phyloP scores from a whole-genome alignment of 1,284 basidiomycete genomes.

The Spongiforma sp. region DNA sequence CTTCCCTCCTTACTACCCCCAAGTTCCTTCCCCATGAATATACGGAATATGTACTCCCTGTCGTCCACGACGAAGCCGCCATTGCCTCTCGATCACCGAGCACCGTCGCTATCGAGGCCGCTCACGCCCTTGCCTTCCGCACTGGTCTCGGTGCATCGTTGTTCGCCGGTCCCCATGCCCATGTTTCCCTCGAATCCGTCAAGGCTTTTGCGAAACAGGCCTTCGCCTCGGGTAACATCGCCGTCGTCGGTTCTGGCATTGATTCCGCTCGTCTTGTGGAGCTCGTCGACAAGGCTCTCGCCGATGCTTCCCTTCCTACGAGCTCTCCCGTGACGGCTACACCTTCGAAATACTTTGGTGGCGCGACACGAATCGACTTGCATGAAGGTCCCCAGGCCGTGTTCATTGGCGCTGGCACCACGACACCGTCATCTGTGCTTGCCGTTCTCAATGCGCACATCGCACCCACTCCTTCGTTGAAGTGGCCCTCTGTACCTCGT shows the following conservation, averaged over 20 bases:
- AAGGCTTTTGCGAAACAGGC: slow-evolving; percentile 73
- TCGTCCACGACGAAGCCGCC: slow-evolving; percentile 72
- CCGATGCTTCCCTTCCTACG: slow-evolving; percentile 48
- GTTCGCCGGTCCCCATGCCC: slow-evolving; percentile 75
- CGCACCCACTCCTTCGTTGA: slow-evolving; percentile 74
- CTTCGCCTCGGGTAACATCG: slow-evolving; percentile 81
- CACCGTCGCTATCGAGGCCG: slow-evolving; percentile 77
- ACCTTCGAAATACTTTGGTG: slow-evolving; percentile 79
- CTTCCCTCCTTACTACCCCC: slow-evolving; percentile 82
- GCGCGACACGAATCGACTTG: slow-evolving; percentile 76
- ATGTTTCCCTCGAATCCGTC: slow-evolving; percentile 71
- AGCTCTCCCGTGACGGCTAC: slow-evolving; percentile 45
- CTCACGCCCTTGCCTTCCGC: slow-evolving; percentile 91
- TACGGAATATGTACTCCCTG: slow-evolving; percentile 83
- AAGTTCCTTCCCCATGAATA: slow-evolving; percentile 89
- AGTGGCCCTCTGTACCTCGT: slow-evolving; percentile 75
- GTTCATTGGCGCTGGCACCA: slow-evolving; percentile 82
- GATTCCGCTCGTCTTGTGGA: slow-evolving; percentile 70
- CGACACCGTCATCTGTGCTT: slow-evolving; percentile 71
- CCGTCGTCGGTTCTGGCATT: slow-evolving; percentile 87
- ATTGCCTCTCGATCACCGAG: slow-evolving; percentile 67
- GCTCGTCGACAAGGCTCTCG: slow-evolving; percentile 76
- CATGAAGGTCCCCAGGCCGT: slow-evolving; percentile 73
- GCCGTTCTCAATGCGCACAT: slow-evolving; percentile 82
- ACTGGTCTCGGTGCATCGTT: slow-evolving; percentile 88